These are phyloP conservation scores for Akanthomyces uredinophilus DNA, from an alignment of 2,329 filamentous ascomycete genomes.

Conservation along the genomic window DNA sequence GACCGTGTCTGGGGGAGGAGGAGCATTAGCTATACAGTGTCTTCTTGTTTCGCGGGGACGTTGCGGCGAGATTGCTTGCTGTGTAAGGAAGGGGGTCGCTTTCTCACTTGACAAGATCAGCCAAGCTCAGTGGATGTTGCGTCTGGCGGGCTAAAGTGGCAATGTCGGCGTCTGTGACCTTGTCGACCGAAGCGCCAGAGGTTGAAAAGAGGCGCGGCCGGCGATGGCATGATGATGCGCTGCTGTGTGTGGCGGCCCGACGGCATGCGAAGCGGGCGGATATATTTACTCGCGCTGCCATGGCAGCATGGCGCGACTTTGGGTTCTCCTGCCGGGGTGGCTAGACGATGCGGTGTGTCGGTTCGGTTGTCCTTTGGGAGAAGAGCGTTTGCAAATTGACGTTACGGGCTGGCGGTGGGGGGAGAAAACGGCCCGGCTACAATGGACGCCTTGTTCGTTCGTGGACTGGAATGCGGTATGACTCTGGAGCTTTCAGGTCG, in stretches of 20 bases:
- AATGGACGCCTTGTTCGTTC: too few species aligned
- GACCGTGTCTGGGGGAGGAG: slow-evolving; percentile 54
- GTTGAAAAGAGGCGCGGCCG: slow-evolving; percentile 15
- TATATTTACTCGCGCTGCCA: slow-evolving; percentile 17
- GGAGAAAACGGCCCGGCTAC: not conserved
- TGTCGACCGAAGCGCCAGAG: slow-evolving; percentile 16
- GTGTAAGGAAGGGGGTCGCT: not conserved
- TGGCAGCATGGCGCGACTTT: slow-evolving; percentile 19
- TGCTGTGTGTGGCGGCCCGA: not conserved
- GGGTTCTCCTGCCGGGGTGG: not conserved
- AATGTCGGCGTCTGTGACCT: slow-evolving; percentile 68
- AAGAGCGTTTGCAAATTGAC: not conserved
- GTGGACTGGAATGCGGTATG: not conserved
- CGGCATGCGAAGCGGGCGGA: slow-evolving; percentile 14
- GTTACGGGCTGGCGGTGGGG: not conserved
- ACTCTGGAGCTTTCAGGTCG: not conserved
- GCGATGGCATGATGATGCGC: not conserved
- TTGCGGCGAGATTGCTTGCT: too few species aligned
- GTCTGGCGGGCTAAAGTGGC: slow-evolving; percentile 70
- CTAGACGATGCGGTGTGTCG: not conserved
- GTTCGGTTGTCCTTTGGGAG: not conserved
- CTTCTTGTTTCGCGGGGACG: slow-evolving; percentile 19
- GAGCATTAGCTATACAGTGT: not conserved
- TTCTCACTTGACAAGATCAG: slow-evolving; percentile 77
- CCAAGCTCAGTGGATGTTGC: slow-evolving; percentile 76